phyloP scores from a whole-genome alignment of 1,139 yeast species.

The Scheffersomyces lignicola region DNA sequence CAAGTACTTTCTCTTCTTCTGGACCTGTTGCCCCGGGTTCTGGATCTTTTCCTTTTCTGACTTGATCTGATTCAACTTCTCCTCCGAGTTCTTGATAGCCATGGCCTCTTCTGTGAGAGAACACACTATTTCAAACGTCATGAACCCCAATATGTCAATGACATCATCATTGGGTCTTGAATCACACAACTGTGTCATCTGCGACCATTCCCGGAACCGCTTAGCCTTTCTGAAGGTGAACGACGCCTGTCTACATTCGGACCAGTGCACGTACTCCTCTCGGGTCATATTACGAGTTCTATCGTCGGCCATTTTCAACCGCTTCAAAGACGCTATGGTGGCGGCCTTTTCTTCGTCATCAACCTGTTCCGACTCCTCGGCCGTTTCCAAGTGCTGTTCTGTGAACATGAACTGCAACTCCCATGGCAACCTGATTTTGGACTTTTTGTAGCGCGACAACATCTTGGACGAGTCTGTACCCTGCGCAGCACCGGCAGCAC shows the following conservation, averaged over 20 bases:
- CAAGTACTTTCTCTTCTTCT: slow-evolving; percentile 55
- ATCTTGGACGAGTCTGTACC: slow-evolving; percentile 55
- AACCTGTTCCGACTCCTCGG: slow-evolving; percentile 74
- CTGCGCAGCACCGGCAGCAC: slow-evolving; percentile 29
- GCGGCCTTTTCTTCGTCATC: slow-evolving; percentile 93
- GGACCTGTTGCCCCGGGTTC: slow-evolving; percentile 23
- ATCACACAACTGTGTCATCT: slow-evolving; percentile 79
- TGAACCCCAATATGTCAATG: slow-evolving; percentile 89
- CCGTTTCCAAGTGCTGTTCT: slow-evolving; percentile 84
- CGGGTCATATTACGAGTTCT: slow-evolving; percentile 91
- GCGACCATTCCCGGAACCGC: slow-evolving; percentile 96
- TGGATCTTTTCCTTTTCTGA: slow-evolving; percentile 22
- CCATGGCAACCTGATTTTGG: slow-evolving; percentile 90
- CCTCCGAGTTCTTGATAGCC: slow-evolving; percentile 72
- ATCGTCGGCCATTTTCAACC: slow-evolving; percentile 91
- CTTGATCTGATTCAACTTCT: slow-evolving; percentile 38
- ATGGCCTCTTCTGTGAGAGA: slow-evolving; percentile 91
- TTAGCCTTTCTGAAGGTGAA: slow-evolving; percentile 92
- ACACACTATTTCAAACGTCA: slow-evolving; percentile 96
- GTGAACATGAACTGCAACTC: slow-evolving; percentile 90
- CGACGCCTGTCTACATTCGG: slow-evolving; percentile 96
- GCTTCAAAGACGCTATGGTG: slow-evolving; percentile 78
- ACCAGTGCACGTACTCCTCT: slow-evolving; percentile 98
- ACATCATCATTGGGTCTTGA: slow-evolving; percentile 95
- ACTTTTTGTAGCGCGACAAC: slow-evolving; percentile 66